phyloP scores from a whole-genome alignment of 2,329 filamentous ascomycete species.

The Xylaria polymorpha region DNA sequence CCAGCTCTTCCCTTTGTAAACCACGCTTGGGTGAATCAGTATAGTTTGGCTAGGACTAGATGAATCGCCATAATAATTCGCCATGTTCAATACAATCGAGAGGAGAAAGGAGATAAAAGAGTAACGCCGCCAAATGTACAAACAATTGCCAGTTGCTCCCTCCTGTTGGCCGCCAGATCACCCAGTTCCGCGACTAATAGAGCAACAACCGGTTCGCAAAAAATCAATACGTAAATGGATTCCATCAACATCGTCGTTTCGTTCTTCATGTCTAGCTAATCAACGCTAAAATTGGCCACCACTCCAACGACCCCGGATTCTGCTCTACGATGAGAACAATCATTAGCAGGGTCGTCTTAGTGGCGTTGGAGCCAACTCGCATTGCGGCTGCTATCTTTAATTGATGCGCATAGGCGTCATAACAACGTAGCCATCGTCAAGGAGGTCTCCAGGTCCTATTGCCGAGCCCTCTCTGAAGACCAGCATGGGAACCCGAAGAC shows the following conservation, averaged over 20 bases:
- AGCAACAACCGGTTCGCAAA: conserved; percentile 20
- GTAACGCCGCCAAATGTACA: conserved; percentile 35
- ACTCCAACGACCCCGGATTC: conserved; percentile 42
- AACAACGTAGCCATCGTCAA: conserved; percentile 54
- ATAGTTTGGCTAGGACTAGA: conserved; percentile 13
- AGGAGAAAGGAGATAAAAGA: conserved; percentile 14
- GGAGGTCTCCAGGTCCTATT: conserved; percentile 43
- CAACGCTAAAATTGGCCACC: conserved; percentile 41
- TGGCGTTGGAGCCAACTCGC: conserved; percentile 39
- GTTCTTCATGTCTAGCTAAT: conserved; percentile 49
- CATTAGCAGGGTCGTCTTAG: conserved; percentile 46
- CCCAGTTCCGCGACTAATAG: conserved; percentile 7
- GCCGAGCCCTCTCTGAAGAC: conserved; percentile 39
- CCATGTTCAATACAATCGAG: conserved; percentile 26
- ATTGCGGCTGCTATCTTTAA: conserved; percentile 49
- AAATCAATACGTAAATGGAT: conserved; percentile 28
- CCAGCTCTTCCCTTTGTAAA: conserved; percentile 21
- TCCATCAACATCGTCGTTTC: conserved; percentile 48
- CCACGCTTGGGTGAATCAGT: conserved; percentile 2
- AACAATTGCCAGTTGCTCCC: conserved; percentile 22
- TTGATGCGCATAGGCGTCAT: conserved; percentile 53
- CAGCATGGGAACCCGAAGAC: conserved; percentile 41
- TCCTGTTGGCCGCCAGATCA: conserved; percentile 15
- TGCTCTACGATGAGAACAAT: conserved; percentile 40
- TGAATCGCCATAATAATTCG: conserved; percentile 20